These are phyloP conservation scores for Brassica balearica DNA, from an alignment of 441 rosid species.

Conservation along the genomic window DNA sequence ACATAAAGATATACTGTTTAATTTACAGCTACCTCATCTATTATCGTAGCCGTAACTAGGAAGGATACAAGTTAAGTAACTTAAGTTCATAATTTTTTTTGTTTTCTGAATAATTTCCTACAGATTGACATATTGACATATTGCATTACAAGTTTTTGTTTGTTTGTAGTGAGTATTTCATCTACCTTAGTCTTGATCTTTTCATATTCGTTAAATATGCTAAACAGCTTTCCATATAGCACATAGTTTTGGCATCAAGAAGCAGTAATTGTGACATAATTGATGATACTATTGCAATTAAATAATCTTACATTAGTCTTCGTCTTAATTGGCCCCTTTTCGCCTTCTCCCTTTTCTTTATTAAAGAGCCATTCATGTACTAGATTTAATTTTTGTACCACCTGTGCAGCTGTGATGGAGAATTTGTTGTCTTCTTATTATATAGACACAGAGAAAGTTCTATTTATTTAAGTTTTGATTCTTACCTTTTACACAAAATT, in stretches of 20 bases:
- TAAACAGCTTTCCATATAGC: constrained; percentile 23
- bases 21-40: constrained; percentile 16
- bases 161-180: not conserved
- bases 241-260: constrained; percentile 29
- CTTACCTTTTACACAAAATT: constrained; percentile 12
- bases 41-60: constrained; percentile 6
- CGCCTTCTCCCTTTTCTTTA: not conserved
- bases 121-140: not conserved
- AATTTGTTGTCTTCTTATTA: constrained; percentile 15
- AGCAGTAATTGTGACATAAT: not conserved
- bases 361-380: not conserved
- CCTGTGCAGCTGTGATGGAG: not conserved
- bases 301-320: not conserved
- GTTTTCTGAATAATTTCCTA: constrained; percentile 4
- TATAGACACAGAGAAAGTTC: constrained; percentile 26
- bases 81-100: constrained; percentile 22
- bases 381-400: not conserved
- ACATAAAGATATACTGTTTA: not conserved
- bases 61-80: constrained; percentile 19
- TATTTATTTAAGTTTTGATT: constrained; percentile 20
- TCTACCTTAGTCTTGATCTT: not conserved
- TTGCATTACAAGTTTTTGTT: not conserved
- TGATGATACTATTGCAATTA: not conserved
- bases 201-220: constrained; percentile 20
- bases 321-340: not conserved